Base-by-base conservation (phyloP, 495 filamentous ascomycete genomes). In the Lasiosphaeria miniovina region DNA sequence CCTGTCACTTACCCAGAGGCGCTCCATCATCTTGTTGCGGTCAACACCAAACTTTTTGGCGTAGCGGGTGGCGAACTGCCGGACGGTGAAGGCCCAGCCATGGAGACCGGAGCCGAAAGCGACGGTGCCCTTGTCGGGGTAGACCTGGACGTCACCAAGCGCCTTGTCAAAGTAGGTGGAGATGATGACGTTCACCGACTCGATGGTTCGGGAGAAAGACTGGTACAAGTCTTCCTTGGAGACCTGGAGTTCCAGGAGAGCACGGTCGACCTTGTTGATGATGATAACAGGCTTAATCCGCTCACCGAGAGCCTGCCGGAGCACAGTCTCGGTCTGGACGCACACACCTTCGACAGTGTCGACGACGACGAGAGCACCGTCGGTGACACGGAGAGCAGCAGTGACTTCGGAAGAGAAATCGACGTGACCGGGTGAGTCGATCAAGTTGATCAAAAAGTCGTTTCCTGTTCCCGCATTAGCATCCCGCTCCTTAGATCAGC, bases 341-440 rank as follows among this genome's bases (percentile, higher is more conserved):
- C 90, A 99, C 68, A 98, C 95, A 89, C 94, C 94, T 77, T 96
- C 94, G 70, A 99, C 88, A 80, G 93, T 97, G 81, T 99, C 94
- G 82, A 99, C 94, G 74, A 99, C 94, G 74, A 99, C 94, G 62
- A 99, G 88, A 65, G 94, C 94, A 88, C 94, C 94, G 72, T 99
- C 94, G 68, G 94, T 99, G 80, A 99, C 94, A 90, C 94, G 94
- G 70, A 99, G 93, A 73, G 94, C 94, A 75, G 94, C 94, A 71
- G 94, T 99, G 74, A 99, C 94, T 78, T 99, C 94, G 64, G 94
- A 99, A 31, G 94, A 99, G 88, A 99, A 99, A 82, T 99, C 94
- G 77, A 99, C 94, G 92, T 99, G 94, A 83, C 94, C 94, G 62
- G 94, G 94, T 35, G 94, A 99, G 77, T 99, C 94, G 80, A 99